phyloP scores from a whole-genome alignment of 371 early-diverging fungal genomes.

The Syncephalis plumigaleata region DNA sequence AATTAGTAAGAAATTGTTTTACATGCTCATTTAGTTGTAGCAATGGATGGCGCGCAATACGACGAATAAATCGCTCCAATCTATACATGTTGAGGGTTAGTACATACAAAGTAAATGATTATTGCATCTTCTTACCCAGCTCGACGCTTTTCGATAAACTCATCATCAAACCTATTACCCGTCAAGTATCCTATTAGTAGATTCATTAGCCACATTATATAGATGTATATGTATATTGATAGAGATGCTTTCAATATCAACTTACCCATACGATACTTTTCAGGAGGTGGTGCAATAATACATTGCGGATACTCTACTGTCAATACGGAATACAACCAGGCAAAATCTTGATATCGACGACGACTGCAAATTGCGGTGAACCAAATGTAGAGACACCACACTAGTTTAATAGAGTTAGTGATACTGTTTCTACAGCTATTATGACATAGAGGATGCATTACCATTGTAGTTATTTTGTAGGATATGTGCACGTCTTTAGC shows the following conservation, averaged over 20 bases:
- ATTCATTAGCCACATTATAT: too few species aligned
- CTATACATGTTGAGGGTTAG: too few species aligned
- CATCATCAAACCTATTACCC: conserved; percentile 76
- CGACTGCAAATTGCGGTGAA: conserved; percentile 27
- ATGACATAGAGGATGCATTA: conserved; percentile 8
- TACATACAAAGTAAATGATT: too few species aligned
- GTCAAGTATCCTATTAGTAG: conserved; percentile 79
- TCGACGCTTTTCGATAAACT: conserved; percentile 73
- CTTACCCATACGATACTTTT: conserved; percentile 71
- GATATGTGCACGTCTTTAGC: conserved; percentile 60
- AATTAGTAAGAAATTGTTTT: conserved; percentile 61
- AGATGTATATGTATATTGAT: conserved; percentile 2
- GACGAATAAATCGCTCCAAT: conserved; percentile 59
- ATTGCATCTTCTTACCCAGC: conserved; percentile 23
- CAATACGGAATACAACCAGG: conserved; percentile 64
- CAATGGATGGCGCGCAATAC: conserved; percentile 78
- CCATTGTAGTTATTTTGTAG: conserved; percentile 66
- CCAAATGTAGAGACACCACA: conserved; percentile 32
- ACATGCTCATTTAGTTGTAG: conserved; percentile 48
- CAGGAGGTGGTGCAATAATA: conserved; percentile 83
- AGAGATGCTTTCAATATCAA: neutral
- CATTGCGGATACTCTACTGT: conserved; percentile 51
- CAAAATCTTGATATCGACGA: conserved; percentile 86
- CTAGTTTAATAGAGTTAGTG: too few species aligned
- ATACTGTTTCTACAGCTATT: too few species aligned